Percentiles rank a stretch among this genome's conserved stretches.
phyloP scores from a whole-genome alignment of 2,329 filamentous ascomycete genomes.

The Cylindrodendrum hubeiense region DNA sequence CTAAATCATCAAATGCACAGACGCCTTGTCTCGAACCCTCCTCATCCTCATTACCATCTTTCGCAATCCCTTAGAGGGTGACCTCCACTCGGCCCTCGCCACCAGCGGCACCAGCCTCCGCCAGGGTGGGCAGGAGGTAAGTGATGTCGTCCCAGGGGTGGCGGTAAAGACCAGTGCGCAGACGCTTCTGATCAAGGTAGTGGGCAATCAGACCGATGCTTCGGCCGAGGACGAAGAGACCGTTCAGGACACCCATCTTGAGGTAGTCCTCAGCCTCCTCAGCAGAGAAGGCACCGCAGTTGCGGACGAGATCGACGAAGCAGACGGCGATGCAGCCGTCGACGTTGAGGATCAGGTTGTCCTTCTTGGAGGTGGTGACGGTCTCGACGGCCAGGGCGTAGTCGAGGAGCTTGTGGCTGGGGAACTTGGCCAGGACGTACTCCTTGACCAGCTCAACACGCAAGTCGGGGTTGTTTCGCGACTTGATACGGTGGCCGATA shows the following conservation, averaged over 20 bases:
- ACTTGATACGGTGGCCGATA: conserved; percentile 99
- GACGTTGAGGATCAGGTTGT: conserved; percentile 99
- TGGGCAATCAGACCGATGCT: conserved; percentile 99
- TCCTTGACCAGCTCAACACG: conserved; percentile 99
- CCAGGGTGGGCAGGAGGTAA: conserved; percentile 87
- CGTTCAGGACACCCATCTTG: conserved; percentile 98
- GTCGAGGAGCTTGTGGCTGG: conserved; percentile 97
- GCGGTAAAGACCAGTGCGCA: conserved; percentile 98
- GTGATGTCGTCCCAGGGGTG: conserved; percentile 99
- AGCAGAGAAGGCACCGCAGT: conserved; percentile 94
- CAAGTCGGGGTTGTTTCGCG: conserved; percentile 99
- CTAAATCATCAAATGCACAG: conserved; percentile 50
- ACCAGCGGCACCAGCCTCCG: conserved; percentile 77
- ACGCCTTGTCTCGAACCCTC: conserved; percentile 46
- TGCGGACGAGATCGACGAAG: conserved; percentile 97
- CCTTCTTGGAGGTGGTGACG: conserved; percentile 99
- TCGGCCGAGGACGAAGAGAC: conserved; percentile 97
- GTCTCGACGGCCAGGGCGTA: conserved; percentile 98
- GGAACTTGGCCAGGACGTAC: conserved; percentile 98
- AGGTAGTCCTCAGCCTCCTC: conserved; percentile 99
- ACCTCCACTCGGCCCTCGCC: conserved; percentile 92
- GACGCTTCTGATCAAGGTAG: conserved; percentile 99
- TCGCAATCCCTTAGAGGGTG: conserved; percentile 67
- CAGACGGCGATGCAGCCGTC: conserved; percentile 98
- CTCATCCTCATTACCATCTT: conserved; percentile 40